Evolutionary conservation across 225 moss, liverwort and hornwort species (phyloP), one percentile per base, ranked within the genome.

Genomic region (Thuidium tamariscinum): DNA sequence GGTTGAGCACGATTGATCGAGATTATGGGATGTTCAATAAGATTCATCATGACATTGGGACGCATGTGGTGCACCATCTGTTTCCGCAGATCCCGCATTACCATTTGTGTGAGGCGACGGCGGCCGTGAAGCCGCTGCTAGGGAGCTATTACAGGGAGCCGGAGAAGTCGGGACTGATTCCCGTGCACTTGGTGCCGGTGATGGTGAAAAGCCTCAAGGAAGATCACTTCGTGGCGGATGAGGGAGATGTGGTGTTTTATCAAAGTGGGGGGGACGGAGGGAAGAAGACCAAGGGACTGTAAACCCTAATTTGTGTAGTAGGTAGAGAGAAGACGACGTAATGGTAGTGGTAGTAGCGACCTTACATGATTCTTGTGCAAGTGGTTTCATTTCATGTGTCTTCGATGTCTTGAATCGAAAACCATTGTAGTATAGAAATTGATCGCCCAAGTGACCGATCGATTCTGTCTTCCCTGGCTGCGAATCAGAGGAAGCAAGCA

Each of bases 61-160:
- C 94, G 22, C 94, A 94, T n/a, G 94, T 94, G 9, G 94, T 94
- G 61, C 94, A 94, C 22, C 94, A 94, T 8, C n/a, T 94, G 44
- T 94, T 94, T 30, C 94, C 94, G 1, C 91, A 89, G 84, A 94
- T 94, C 69, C 94, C 94, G 68, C 94, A 94, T 49, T 94, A 94
- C 81, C 74, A 93, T 80, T 74, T 94, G 44, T 80, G 90, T 14
- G 94, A 94, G 81, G 94, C 94, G 10, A 93, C 93, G 9, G 91
- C n/a, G 10, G 90, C 93, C 11, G 93, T 93, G 75, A 94, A 93
- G 89, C 94, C 94, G 54, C 25, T 94, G 22, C 21, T 93, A 17
- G 94, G 94, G 16, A 76, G 70, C 0, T 94, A 94, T 15, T 94
- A 94, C 89, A 88, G 94, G 73, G 91, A 91, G 75, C 94, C 94